phyloP scores from a whole-genome alignment of 805 yeast species.

The Suhomyces kilbournensis region DNA sequence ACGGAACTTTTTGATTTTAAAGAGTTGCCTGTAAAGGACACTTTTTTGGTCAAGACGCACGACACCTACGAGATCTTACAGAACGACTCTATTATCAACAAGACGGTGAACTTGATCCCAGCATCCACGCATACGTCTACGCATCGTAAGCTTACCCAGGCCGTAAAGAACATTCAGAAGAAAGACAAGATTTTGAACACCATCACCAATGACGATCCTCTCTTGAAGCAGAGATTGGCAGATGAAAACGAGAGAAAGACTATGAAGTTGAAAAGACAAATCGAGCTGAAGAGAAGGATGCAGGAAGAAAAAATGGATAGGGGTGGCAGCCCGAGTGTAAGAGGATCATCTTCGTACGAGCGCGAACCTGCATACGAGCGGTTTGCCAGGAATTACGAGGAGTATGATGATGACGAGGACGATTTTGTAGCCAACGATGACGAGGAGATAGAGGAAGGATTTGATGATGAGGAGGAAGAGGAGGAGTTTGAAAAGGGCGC shows the following conservation, averaged over 20 bases:
- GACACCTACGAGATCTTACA: slow-evolving; percentile 70
- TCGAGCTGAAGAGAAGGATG: slow-evolving; percentile 56
- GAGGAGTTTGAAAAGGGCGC: slow-evolving; percentile 54
- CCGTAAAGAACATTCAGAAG: slow-evolving; percentile 51
- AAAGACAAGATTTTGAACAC: slow-evolving; percentile 50
- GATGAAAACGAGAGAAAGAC: slow-evolving; percentile 61
- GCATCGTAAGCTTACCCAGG: slow-evolving; percentile 74
- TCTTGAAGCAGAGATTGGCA: slow-evolving; percentile 59
- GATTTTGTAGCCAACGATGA: slow-evolving; percentile 45
- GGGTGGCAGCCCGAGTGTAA: slow-evolving; percentile 31
- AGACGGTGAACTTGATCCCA: slow-evolving; percentile 76
- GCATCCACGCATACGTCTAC: slow-evolving; percentile 85
- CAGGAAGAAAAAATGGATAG: slow-evolving; percentile 61
- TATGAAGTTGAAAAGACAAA: slow-evolving; percentile 62
- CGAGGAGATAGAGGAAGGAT: slow-evolving; percentile 26
- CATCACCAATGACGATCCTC: slow-evolving; percentile 63
- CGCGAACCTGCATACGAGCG: slow-evolving; percentile 38
- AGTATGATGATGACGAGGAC: slow-evolving; percentile 36
- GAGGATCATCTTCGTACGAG: slow-evolving; percentile 11
- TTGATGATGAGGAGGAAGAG: slow-evolving; percentile 42
- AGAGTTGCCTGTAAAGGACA: slow-evolving; percentile 61
- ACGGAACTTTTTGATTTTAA: slow-evolving; percentile 80
- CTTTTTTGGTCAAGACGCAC: slow-evolving; percentile 67
- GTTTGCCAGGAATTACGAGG: slow-evolving; percentile 36
- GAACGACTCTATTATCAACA: slow-evolving; percentile 61